Conservation (phyloP, 257 asterid species). For the Osmanthus fragrans region DNA sequence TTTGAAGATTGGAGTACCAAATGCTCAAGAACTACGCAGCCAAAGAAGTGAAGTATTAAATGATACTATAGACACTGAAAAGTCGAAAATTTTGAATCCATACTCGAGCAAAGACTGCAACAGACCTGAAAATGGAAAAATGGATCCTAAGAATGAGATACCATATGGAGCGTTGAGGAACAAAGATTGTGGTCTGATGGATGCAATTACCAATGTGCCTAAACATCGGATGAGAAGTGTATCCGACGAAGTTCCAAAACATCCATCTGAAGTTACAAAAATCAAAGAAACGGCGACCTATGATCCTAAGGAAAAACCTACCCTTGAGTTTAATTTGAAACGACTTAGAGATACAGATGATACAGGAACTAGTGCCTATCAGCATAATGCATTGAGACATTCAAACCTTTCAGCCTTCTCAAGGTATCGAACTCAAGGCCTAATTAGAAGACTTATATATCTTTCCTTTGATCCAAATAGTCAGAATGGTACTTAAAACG, state of each 20-base stretch:
- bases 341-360: constrained; percentile 33
- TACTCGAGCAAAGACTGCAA: background rate
- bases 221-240: constrained; percentile 26
- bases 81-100: background rate
- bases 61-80: background rate
- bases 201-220: constrained; percentile 18
- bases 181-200: constrained; percentile 29
- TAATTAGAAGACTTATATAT: background rate
- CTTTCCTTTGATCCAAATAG: background rate
- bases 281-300: constrained; percentile 25
- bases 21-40: background rate
- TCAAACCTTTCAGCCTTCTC: constrained; percentile 55
- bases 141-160: constrained; percentile 26
- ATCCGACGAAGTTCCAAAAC: constrained; percentile 28
- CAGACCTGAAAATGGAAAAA: constrained; percentile 21
- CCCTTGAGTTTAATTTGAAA: constrained; percentile 42
- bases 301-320: constrained; percentile 34
- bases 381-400: constrained; percentile 42
- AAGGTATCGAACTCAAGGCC: constrained; percentile 28
- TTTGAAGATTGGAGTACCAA: constrained; percentile 4
- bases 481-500: background rate
- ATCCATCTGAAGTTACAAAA: constrained; percentile 25
- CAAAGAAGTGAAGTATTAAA: background rate
- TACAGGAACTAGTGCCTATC: constrained; percentile 36
- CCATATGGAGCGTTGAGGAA: constrained; percentile 24